Conservation (phyloP, 768 basidiomycete species). For the Mycena chlorophos region DNA sequence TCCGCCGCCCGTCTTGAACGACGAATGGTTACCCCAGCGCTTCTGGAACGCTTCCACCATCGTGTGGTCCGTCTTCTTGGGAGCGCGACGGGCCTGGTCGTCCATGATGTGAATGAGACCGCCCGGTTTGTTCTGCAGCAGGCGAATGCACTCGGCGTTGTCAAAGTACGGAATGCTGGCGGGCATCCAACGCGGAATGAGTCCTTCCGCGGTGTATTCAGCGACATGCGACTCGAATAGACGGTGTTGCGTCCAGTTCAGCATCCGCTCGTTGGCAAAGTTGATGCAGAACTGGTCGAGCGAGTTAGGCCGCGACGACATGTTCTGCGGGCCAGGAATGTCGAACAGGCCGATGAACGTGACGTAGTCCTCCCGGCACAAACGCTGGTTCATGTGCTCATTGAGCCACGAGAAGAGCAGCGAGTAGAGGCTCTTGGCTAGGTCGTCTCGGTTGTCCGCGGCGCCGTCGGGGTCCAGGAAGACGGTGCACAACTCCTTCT, state of each 20-base stretch:
- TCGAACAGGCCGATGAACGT: constrained; percentile 94
- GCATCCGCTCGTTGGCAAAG: constrained; percentile 91
- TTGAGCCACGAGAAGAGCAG: constrained; percentile 95
- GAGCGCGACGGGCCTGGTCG: constrained; percentile 83
- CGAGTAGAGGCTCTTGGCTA: constrained; percentile 91
- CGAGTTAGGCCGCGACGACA: constrained; percentile 84
- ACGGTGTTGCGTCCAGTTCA: constrained; percentile 75
- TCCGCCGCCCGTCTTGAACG: constrained; percentile 76
- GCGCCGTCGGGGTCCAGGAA: constrained; percentile 95
- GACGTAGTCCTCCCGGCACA: constrained; percentile 90
- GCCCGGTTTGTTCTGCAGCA: constrained; percentile 84
- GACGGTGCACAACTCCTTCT: constrained; percentile 95
- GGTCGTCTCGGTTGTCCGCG: constrained; percentile 89
- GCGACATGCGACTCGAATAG: constrained; percentile 80
- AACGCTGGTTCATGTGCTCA: constrained; percentile 92
- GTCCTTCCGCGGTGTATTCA: constrained; percentile 81
- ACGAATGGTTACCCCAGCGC: constrained; percentile 90
- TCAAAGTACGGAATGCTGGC: constrained; percentile 79
- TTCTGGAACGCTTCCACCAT: constrained; percentile 96
- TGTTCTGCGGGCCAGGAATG: constrained; percentile 90
- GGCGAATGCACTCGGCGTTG: constrained; percentile 84
- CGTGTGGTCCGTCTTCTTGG: constrained; percentile 88
- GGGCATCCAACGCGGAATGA: constrained; percentile 61
- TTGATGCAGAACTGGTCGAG: constrained; percentile 97
- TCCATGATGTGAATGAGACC: constrained; percentile 98